These are phyloP conservation scores for Raphanus raphanistrum DNA, from an alignment of 345 rosid species.

Conservation along the genomic window DNA sequence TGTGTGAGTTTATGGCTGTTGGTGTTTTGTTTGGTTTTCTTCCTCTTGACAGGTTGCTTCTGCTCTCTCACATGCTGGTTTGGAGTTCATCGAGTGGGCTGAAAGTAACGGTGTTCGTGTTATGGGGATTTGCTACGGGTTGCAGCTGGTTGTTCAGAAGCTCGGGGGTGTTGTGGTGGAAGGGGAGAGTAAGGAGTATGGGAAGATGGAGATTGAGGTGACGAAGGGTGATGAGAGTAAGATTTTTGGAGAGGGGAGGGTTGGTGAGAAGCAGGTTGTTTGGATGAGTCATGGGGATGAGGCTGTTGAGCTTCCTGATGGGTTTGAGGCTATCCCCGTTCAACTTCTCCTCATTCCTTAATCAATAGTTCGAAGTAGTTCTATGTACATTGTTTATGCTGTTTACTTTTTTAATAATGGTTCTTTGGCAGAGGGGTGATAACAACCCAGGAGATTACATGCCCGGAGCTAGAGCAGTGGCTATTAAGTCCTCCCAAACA, in stretches of 20 bases:
- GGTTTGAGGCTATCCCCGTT: conserved; percentile 58
- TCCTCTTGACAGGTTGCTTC: background rate
- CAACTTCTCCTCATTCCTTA: no score
- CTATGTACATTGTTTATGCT: no score
- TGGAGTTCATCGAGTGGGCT: background rate
- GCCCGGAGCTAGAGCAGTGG: no score
- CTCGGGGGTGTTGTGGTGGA: no score
- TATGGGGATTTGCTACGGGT: no score
- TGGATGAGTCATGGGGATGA: conserved; percentile 99
- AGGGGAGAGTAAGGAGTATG: conserved; percentile 75
- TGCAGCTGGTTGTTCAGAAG: no score
- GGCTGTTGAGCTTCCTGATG: conserved; percentile 65
- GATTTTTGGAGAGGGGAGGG: conserved; percentile 60
- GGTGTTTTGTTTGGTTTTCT: background rate
- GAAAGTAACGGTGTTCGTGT: no score
- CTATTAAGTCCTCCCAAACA: no score
- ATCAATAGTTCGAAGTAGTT: no score
- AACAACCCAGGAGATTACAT: no score
- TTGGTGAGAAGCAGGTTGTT: conserved; percentile 72
- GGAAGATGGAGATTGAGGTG: conserved; percentile 90
- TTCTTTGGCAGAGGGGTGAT: no score
- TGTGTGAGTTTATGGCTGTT: background rate
- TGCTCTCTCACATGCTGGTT: background rate
- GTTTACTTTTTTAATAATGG: no score
- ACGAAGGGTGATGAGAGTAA: conserved; percentile 39